Conservation (phyloP, 1,284 basidiomycete species). For the Kalmanozyma brasiliensis region DNA sequence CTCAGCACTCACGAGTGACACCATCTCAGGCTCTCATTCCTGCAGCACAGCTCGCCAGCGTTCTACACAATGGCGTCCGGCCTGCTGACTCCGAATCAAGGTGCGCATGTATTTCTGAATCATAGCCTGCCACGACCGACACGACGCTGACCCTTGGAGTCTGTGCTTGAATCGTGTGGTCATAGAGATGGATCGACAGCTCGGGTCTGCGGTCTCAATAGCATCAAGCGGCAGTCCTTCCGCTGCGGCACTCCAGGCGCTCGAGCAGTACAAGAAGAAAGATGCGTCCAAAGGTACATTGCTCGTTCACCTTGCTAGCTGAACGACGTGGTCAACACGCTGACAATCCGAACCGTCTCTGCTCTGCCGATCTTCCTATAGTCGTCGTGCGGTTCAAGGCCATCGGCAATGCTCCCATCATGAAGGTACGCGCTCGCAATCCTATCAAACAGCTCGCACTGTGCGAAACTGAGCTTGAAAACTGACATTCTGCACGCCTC, state of each 20-base stretch:
- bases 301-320: neutral
- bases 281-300: constrained; percentile 61
- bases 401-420: constrained; percentile 96
- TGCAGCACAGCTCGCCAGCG: neutral
- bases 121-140: too few species aligned
- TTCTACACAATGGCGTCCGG: constrained; percentile 6
- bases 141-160: too few species aligned
- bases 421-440: constrained; percentile 73
- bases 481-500: too few species aligned
- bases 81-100: constrained; percentile 23
- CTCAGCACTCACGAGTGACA: constrained; percentile 1
- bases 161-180: too few species aligned
- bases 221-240: constrained; percentile 1
- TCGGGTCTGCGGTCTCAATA: constrained; percentile 29
- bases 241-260: constrained; percentile 45
- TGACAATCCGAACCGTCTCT: neutral
- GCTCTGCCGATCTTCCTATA: constrained; percentile 66
- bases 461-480: too few species aligned
- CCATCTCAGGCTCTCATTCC: neutral
- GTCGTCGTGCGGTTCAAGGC: constrained; percentile 98
- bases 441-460: neutral
- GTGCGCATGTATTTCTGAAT: constrained; percentile 6
- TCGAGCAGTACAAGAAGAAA: constrained; percentile 63
- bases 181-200: constrained; percentile 37
- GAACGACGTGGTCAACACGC: neutral